A percentile compares a stretch with the other conserved stretches of the same genome.
Conservation (phyloP, 768 basidiomycete genomes). For the Steccherinum ochraceum region DNA sequence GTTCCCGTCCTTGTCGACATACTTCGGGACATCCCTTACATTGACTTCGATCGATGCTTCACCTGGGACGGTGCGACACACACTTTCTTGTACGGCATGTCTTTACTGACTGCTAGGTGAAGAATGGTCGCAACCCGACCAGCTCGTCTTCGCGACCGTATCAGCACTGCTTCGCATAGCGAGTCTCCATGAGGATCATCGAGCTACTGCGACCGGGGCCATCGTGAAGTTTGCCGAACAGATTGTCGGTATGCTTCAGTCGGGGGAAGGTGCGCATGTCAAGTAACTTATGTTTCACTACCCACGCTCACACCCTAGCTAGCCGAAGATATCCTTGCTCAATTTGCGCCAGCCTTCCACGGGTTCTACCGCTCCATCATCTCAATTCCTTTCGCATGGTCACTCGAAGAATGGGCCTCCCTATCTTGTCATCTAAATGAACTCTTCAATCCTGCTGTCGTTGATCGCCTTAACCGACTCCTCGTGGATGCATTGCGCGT, state of each 20-base stretch:
- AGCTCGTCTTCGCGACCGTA: constrained; percentile 73
- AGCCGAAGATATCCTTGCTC: constrained; percentile 72
- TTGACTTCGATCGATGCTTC: constrained; percentile 72
- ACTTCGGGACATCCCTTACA: constrained; percentile 63
- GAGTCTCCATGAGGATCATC: constrained; percentile 42
- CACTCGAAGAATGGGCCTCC: constrained; percentile 53
- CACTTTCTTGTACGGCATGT: neutral
- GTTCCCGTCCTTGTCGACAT: constrained; percentile 61
- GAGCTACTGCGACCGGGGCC: constrained; percentile 45
- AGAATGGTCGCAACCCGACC: constrained; percentile 88
- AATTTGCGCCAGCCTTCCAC: constrained; percentile 75
- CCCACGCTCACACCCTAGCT: neutral
- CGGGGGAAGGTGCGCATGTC: constrained; percentile 43
- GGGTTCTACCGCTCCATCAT: constrained; percentile 84
- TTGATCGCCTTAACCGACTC: constrained; percentile 70
- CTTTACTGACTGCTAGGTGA: constrained; percentile 1
- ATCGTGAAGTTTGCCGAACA: constrained; percentile 56
- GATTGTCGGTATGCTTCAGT: constrained; percentile 49
- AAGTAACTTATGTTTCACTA: too few species aligned
- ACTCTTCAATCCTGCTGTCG: constrained; percentile 58
- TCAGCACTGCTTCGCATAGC: constrained; percentile 70
- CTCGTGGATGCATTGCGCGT: constrained; percentile 55
- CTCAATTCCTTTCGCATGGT: constrained; percentile 74
- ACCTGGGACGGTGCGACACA: constrained; percentile 66
- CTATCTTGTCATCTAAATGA: constrained; percentile 47